Conservation (phyloP, 768 basidiomycete species). For the Lactarius psammicola region DNA sequence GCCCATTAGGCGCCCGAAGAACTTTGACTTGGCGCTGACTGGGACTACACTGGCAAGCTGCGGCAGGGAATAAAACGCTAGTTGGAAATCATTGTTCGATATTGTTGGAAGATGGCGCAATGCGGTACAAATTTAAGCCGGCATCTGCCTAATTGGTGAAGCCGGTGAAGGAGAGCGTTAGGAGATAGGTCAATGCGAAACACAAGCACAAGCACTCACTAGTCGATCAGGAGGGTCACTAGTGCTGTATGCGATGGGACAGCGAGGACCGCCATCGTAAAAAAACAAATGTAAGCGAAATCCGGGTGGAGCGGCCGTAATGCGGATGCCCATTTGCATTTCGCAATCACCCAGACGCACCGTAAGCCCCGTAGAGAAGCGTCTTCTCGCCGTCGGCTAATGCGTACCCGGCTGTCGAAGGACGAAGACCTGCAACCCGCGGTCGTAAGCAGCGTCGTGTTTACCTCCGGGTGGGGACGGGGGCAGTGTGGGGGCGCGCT, state of each 20-base stretch:
- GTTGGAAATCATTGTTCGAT: background rate
- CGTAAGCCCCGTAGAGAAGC: conserved; percentile 3
- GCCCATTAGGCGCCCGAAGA: background rate
- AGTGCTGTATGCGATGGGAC: background rate
- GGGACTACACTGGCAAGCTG: conserved; percentile 6
- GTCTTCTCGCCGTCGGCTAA: conserved; percentile 4
- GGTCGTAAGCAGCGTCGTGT: background rate
- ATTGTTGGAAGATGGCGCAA: background rate
- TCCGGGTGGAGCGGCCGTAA: background rate
- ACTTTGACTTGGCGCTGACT: conserved; percentile 4
- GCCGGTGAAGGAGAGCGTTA: too few relatives aligned
- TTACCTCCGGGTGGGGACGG: background rate
- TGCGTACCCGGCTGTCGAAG: conserved; percentile 1
- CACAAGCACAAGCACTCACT: background rate
- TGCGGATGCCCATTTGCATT: background rate
- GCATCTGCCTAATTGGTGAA: background rate
- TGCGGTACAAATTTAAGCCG: background rate
- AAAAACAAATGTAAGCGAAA: background rate
- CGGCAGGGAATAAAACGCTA: background rate
- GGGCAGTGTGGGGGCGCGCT: background rate
- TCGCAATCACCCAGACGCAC: background rate
- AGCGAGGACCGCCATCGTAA: background rate
- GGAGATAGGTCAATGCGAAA: background rate
- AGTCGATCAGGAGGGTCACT: background rate
- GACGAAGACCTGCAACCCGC: background rate